These are phyloP conservation scores for Epicoccum sorghinum DNA, from an alignment of 2,329 filamentous ascomycete species.

Conservation along the genomic window DNA sequence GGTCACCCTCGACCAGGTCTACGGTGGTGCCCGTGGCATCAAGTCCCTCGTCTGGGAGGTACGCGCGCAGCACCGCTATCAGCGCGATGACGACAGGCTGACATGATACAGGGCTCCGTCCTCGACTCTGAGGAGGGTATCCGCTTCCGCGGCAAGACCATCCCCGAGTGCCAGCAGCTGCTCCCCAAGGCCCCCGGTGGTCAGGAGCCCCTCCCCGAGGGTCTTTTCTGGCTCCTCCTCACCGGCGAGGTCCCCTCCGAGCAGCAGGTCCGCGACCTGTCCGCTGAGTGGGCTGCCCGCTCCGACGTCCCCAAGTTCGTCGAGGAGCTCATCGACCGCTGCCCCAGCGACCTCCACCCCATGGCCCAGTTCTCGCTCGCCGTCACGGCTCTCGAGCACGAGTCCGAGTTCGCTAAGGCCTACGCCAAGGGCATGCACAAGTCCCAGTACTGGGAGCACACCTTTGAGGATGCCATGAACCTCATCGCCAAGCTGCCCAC, in stretches of 20 bases:
- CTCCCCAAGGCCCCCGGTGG: conserved; percentile 97
- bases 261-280: conserved; percentile 97
- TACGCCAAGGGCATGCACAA: conserved; percentile 99
- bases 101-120: conserved; percentile 65
- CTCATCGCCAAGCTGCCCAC: conserved; percentile 99
- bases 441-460: conserved; percentile 99
- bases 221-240: conserved; percentile 99
- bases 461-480: conserved; percentile 99
- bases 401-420: conserved; percentile 96
- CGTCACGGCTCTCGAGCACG: conserved; percentile 97
- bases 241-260: conserved; percentile 97
- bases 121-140: conserved; percentile 99
- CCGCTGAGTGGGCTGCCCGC: conserved; percentile 97
- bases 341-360: conserved; percentile 97
- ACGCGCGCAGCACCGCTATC: conserved; percentile 2
- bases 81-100: conserved; percentile 46
- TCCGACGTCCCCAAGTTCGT: conserved; percentile 97
- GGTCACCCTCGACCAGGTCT: conserved; percentile 99
- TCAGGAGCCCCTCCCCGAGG: conserved; percentile 96
- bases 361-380: conserved; percentile 99
- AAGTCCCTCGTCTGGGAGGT: conserved; percentile 96
- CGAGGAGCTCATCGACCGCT: conserved; percentile 99
- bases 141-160: conserved; percentile 98
- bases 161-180: conserved; percentile 96
- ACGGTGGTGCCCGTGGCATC: conserved; percentile 98